Conservation (phyloP, 2,329 filamentous ascomycete species). For the Trichoderma semiorbis region DNA sequence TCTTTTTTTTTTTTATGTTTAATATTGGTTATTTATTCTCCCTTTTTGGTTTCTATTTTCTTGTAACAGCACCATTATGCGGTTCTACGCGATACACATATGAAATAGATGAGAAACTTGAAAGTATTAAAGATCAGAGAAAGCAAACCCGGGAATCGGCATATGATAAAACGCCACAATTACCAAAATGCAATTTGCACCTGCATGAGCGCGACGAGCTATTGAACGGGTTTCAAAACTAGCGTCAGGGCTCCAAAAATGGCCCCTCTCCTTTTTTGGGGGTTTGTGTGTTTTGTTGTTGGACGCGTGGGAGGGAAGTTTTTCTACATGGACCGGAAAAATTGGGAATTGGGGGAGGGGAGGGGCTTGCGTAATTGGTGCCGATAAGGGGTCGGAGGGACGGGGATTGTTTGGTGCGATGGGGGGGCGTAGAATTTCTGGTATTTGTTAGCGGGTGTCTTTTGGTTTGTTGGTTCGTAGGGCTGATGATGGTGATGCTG, state of each 20-base stretch:
- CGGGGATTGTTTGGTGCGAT: slow-evolving; percentile 2
- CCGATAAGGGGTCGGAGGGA: slow-evolving; percentile 3
- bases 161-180: neutral
- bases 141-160: neutral
- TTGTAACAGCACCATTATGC: neutral
- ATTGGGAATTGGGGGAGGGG: neutral
- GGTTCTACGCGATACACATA: neutral
- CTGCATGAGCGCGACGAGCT: slow-evolving; percentile 9
- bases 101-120: neutral
- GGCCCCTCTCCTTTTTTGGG: too few relatives aligned
- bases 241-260: too few relatives aligned
- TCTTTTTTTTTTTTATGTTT: neutral
- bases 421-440: neutral
- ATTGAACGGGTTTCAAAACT: neutral
- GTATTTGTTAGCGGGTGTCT: neutral
- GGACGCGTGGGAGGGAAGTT: neutral
- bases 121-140: neutral
- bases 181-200: neutral
- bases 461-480: neutral
- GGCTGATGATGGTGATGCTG: neutral
- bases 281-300: neutral
- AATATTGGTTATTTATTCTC: neutral
- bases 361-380: slow-evolving; percentile 5
- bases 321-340: neutral
- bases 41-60: neutral